Base-by-base conservation (phyloP, 2,329 filamentous ascomycete species). In the Trichoderma sp. region DNA sequence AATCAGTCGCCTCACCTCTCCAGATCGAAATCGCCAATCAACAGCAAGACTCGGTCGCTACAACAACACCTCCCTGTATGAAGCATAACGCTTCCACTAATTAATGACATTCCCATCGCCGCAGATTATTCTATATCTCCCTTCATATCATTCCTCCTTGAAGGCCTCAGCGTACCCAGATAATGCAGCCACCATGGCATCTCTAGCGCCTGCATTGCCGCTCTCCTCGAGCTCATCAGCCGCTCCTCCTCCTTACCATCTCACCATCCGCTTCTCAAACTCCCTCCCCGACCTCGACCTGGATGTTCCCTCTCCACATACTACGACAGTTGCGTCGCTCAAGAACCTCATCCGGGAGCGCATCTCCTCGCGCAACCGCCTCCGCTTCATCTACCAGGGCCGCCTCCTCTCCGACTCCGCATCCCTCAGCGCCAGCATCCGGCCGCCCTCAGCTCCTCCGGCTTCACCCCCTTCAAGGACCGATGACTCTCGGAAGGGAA, bases 221-320 rank as follows among this genome's bases (percentile, higher is more conserved):
- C 15, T 55, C 21, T 47, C 61, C 17, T 43, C 65, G 14, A 39
- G 63, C 45, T 54, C 61, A 43, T 47, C 69, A 64, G 66, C 72
- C 56, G 71, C 51, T 1, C 45, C 70, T 62, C 74, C 76, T 21
- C 83, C 83, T 41, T 82, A 97, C 64, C 88, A 90, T 72, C 83
- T 98, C 52, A 94, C 91, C 44, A 89, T 98, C 75, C 93, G 94
- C 76, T 98, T 99, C 84, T 92, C 92, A 61, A 88, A 89, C 67
- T 88, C 92, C 1, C 85, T 94, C 65, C 89, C 92, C 17, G 95
- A 98, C 75, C 85, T 97, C 45, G 85, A 89, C 47, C 85, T 98
- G 67, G 88, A 92, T 72, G 87, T 98, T 72, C 77, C 86, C 56
- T 79, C 82, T 6, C 91, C 93, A 0, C 77, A 82, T 55, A 81